Evolutionary conservation across 148 eudicot genomes (phyloP).

Genomic region (Chenopodium album): DNA sequence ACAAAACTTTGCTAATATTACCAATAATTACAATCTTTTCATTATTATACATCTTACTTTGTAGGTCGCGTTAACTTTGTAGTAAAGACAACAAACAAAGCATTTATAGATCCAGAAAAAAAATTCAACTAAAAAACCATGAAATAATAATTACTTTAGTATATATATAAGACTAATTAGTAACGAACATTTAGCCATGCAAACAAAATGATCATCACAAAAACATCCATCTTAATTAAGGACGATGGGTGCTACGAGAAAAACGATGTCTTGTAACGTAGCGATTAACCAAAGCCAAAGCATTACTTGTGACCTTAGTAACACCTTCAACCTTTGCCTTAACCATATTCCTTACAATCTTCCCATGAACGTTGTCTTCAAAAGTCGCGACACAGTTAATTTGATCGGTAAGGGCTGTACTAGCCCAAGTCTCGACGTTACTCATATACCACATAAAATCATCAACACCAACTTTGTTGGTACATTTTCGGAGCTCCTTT

Average conservation of each 20-base stretch:
- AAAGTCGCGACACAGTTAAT: constrained; percentile 49
- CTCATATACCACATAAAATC: constrained; percentile 56
- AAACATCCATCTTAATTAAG: constrained; percentile 19
- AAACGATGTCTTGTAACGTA: constrained; percentile 44
- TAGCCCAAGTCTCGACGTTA: constrained; percentile 58
- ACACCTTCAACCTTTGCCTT: constrained; percentile 49
- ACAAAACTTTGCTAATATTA: constrained; percentile 22
- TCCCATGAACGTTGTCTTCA: constrained; percentile 28
- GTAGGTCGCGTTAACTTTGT: background rate
- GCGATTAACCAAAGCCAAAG: constrained; percentile 58
- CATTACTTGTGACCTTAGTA: constrained; percentile 53
- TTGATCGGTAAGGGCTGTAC: constrained; percentile 60
- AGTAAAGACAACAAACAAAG: constrained; percentile 1
- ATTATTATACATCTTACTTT: constrained; percentile 2
- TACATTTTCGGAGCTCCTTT: constrained; percentile 34
- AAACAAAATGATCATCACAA: background rate
- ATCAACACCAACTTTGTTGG: constrained; percentile 24
- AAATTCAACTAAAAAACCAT: background rate
- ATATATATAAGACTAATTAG: background rate
- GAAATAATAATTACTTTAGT: background rate
- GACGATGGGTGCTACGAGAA: constrained; percentile 10
- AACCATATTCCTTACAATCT: constrained; percentile 37
- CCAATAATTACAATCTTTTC: constrained; percentile 13
- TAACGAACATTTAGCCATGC: constrained; percentile 5
- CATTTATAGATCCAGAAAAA: constrained; percentile 1